Conservation (phyloP, 176 grass and related monocot species). For the Elaeis guineensis region DNA sequence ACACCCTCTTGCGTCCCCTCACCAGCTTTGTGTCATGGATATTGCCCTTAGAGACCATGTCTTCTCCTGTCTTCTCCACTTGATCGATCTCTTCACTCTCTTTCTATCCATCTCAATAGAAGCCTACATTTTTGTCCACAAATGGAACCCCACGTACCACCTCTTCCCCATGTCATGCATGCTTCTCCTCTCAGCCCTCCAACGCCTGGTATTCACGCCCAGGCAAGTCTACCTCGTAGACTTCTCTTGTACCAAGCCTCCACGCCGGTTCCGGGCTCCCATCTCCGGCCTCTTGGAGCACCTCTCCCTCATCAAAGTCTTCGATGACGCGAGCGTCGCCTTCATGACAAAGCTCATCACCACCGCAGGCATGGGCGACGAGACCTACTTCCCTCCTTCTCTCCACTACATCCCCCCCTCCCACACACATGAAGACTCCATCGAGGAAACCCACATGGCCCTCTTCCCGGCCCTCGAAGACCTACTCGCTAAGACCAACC, state of each 20-base stretch:
- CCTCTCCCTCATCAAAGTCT: slow-evolving; percentile 44
- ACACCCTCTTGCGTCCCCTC: too few species aligned
- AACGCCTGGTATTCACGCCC: background rate
- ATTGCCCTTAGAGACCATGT: too few species aligned
- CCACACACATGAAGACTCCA: slow-evolving; percentile 26
- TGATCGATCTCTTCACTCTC: too few species aligned
- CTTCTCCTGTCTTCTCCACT: too few species aligned
- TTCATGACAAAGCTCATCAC: slow-evolving; percentile 63
- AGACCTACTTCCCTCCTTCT: slow-evolving; percentile 58
- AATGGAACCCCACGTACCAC: slow-evolving; percentile 3
- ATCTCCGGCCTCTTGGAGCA: background rate
- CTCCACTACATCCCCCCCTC: slow-evolving; percentile 52
- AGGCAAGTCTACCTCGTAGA: slow-evolving; percentile 28
- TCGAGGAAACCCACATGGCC: slow-evolving; percentile 37
- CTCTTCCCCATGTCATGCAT: slow-evolving; percentile 31
- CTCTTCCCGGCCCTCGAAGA: slow-evolving; percentile 44
- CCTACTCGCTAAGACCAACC: slow-evolving; percentile 40
- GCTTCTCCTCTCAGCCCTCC: slow-evolving; percentile 20
- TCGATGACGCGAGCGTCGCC: slow-evolving; percentile 52
- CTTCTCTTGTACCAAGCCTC: slow-evolving; percentile 68
- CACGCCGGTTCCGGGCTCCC: slow-evolving; percentile 28
- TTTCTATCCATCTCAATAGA: too few species aligned
- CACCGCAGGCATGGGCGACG: slow-evolving; percentile 64
- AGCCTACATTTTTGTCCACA: too few species aligned
- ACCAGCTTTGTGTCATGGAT: too few species aligned